phyloP scores from a whole-genome alignment of 352 stramenopile genomes.

The Globisporangium sylvaticum region DNA sequence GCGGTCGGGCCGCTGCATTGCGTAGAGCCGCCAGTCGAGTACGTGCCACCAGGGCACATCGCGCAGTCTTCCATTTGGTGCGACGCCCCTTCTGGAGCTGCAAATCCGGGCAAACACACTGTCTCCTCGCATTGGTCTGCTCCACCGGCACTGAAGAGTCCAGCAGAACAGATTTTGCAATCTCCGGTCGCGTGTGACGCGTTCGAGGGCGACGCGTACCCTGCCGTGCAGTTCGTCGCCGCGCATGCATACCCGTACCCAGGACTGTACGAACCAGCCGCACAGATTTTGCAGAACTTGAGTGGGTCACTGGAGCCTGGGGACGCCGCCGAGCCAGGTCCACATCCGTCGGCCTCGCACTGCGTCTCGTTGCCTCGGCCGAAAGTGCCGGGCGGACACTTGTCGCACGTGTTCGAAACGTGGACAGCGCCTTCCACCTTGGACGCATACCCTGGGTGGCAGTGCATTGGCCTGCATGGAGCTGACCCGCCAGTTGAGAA shows the following conservation, averaged over 20 bases:
- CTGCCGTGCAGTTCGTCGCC: conserved; percentile 22
- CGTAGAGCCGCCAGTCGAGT: conserved; percentile 24
- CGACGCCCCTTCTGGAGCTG: conserved; percentile 25
- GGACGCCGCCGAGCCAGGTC: conserved; percentile 23
- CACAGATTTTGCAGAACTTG: conserved; percentile 30
- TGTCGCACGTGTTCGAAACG: conserved; percentile 20
- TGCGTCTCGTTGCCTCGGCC: conserved; percentile 31
- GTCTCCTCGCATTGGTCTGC: conserved; percentile 25
- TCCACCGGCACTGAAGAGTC: conserved; percentile 30
- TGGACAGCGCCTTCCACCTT: conserved; percentile 15
- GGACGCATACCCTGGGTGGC: conserved; percentile 26
- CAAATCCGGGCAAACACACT: conserved; percentile 26
- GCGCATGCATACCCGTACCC: conserved; percentile 26
- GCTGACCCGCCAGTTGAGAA: conserved; percentile 33
- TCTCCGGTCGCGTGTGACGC: conserved; percentile 25
- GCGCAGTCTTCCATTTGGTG: conserved; percentile 29
- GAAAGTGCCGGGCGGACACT: conserved; percentile 30
- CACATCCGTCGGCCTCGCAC: conserved; percentile 27
- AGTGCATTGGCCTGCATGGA: conserved; percentile 30
- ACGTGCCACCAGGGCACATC: conserved; percentile 29
- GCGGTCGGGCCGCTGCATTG: conserved; percentile 30
- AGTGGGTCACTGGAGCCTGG: conserved; percentile 25
- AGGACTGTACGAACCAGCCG: conserved; percentile 28
- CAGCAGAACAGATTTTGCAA: conserved; percentile 26
- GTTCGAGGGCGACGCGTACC: conserved; percentile 22